A percentile compares a stretch with the other conserved stretches of the same genome.
phyloP scores from a whole-genome alignment of 2,329 filamentous ascomycete species.

The Calonectria pteridis region DNA sequence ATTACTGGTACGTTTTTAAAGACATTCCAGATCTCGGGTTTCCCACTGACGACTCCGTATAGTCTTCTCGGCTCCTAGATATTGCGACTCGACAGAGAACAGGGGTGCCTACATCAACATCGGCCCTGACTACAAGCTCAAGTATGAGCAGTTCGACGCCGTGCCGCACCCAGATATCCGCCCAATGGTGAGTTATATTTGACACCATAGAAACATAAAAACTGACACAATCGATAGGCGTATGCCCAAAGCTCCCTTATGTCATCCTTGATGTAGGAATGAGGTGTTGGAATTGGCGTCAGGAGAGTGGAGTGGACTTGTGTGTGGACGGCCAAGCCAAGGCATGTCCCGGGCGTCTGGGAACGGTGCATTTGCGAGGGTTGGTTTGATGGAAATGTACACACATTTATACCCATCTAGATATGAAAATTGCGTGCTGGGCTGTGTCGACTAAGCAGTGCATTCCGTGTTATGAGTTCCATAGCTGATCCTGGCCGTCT shows the following conservation, averaged over 20 bases:
- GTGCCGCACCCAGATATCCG: conserved; percentile 96
- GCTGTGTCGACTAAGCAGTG: conserved; percentile 7
- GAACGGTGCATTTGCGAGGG: conserved; percentile 42
- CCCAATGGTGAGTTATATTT: conserved; percentile 76
- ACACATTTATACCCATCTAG: conserved; percentile 45
- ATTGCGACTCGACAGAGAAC: conserved; percentile 98
- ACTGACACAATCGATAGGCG: conserved; percentile 64
- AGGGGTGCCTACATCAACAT: conserved; percentile 99
- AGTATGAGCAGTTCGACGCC: conserved; percentile 94
- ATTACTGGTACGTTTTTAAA: conserved; percentile 78
- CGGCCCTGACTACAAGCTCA: conserved; percentile 88
- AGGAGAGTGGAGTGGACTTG: conserved; percentile 8
- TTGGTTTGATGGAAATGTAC: conserved; percentile 43
- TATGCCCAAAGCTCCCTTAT: conserved; percentile 88
- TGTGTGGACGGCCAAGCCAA: conserved; percentile 24
- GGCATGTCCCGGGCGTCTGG: conserved; percentile 44
- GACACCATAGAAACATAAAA: background rate
- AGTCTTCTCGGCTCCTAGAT: conserved; percentile 98
- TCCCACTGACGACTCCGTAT: conserved; percentile 26
- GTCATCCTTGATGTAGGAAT: conserved; percentile 76
- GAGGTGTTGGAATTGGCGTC: conserved; percentile 32
- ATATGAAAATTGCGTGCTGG: conserved; percentile 36
- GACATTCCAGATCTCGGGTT: background rate
- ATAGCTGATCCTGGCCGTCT: conserved; percentile 58
- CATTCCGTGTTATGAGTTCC: conserved; percentile 54